phyloP scores from a whole-genome alignment of 345 rosid species.

The Noccaea caerulescens region DNA sequence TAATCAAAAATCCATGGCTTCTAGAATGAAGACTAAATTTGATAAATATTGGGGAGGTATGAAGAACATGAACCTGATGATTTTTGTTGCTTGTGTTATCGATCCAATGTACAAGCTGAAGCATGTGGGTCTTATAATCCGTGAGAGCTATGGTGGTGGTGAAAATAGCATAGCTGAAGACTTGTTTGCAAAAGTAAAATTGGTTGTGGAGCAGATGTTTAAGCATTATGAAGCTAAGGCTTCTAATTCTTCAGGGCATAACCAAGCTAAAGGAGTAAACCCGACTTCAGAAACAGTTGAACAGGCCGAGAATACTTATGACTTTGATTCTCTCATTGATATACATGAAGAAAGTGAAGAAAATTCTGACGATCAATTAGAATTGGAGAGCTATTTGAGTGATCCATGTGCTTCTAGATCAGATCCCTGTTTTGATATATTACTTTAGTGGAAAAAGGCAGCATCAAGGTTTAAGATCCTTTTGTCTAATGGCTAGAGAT shows the following conservation, averaged over 20 bases:
- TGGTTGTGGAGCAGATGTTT: neutral
- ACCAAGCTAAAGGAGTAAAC: neutral
- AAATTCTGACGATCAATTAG: neutral
- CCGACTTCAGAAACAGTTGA: neutral
- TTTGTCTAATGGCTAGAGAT: conserved; percentile 9
- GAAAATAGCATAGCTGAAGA: neutral
- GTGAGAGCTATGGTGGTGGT: neutral
- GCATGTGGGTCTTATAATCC: neutral
- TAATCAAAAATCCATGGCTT: neutral
- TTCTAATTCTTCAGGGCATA: neutral
- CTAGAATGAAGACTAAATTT: neutral
- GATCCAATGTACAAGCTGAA: conserved; percentile 13
- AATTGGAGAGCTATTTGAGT: neutral
- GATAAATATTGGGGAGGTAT: conserved; percentile 13
- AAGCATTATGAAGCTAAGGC: neutral
- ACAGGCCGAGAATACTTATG: neutral
- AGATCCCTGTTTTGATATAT: neutral
- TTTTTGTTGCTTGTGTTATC: neutral
- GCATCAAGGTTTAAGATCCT: neutral
- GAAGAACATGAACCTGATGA: neutral
- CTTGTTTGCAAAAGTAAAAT: neutral
- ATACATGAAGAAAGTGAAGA: conserved; percentile 4
- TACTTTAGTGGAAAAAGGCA: neutral
- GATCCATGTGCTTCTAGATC: neutral
- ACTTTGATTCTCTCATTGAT: neutral